These are phyloP conservation scores for Cutaneotrichosporon spelunceum DNA, from an alignment of 1,284 basidiomycete species.

Conservation along the genomic window DNA sequence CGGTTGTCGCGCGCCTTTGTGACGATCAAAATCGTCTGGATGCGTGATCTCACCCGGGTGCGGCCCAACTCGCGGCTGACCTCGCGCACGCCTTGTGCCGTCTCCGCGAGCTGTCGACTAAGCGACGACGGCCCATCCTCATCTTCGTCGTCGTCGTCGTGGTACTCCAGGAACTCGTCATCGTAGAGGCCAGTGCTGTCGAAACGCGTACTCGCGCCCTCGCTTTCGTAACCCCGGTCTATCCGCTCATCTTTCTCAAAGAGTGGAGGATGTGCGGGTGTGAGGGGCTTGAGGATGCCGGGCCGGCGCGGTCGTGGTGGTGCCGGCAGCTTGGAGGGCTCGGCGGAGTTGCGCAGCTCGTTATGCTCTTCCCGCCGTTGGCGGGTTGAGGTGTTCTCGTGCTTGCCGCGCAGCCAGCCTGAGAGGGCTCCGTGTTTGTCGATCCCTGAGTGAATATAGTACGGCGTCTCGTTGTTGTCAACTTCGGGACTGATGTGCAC, in stretches of 20 bases:
- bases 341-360: neutral
- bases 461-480: slow-evolving; percentile 28
- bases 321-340: neutral
- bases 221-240: slow-evolving; percentile 39
- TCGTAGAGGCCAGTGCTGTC: slow-evolving; percentile 9
- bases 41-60: slow-evolving; percentile 83
- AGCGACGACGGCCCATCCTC: slow-evolving; percentile 65
- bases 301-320: slow-evolving; percentile 4
- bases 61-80: slow-evolving; percentile 99
- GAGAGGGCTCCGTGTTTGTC: slow-evolving; percentile 49
- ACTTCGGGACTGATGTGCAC: slow-evolving; percentile 22
- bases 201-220: slow-evolving; percentile 32
- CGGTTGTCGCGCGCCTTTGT: slow-evolving; percentile 98
- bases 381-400: slow-evolving; percentile 4
- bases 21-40: slow-evolving; percentile 91
- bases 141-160: slow-evolving; percentile 39
- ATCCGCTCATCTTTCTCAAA: neutral
- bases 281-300: slow-evolving; percentile 11
- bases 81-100: slow-evolving; percentile 92
- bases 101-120: slow-evolving; percentile 91
- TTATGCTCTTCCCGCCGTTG: neutral
- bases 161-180: slow-evolving; percentile 9
- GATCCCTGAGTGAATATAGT: slow-evolving; percentile 53
- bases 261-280: slow-evolving; percentile 10
- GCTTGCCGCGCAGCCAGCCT: slow-evolving; percentile 41